Conservation (phyloP, 148 eudicot species). For the Drosera capensis region DNA sequence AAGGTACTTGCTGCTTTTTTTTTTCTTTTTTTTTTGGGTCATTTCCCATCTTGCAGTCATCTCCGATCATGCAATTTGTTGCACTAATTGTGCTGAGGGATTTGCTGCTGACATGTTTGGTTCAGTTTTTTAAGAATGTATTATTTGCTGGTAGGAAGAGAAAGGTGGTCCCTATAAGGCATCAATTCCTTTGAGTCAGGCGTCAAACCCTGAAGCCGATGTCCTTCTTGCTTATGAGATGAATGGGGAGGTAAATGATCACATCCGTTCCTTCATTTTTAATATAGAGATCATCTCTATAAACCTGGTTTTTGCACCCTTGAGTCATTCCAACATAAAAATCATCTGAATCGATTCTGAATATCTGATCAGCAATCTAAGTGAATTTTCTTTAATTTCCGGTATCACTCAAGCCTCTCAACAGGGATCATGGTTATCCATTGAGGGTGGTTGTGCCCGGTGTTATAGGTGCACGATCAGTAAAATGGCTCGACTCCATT, state of each 20-base stretch:
- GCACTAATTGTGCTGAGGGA: too few species aligned
- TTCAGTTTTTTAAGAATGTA: neutral
- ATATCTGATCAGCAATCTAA: slow-evolving; percentile 1
- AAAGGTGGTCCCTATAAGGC: slow-evolving; percentile 90
- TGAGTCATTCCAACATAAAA: too few species aligned
- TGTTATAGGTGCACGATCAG: slow-evolving; percentile 97
- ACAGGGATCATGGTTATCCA: slow-evolving; percentile 97
- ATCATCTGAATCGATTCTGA: too few species aligned
- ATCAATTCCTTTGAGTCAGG: slow-evolving; percentile 71
- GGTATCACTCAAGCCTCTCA: slow-evolving; percentile 39
- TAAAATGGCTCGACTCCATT: slow-evolving; percentile 86
- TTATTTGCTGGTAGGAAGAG: slow-evolving; percentile 43
- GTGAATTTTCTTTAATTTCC: slow-evolving; percentile 7
- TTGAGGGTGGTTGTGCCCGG: slow-evolving; percentile 89
- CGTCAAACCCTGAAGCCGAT: slow-evolving; percentile 81
- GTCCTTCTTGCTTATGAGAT: slow-evolving; percentile 91
- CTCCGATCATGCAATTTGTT: too few species aligned
- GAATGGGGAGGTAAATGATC: slow-evolving; percentile 63
- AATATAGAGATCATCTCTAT: neutral
- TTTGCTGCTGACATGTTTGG: neutral
- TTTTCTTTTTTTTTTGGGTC: neutral
- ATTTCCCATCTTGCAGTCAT: neutral
- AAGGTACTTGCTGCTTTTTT: slow-evolving; percentile 37
- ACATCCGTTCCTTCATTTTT: neutral
- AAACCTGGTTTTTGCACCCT: neutral